phyloP scores from a whole-genome alignment of 805 yeast genomes.

The Candida ipomoeae region DNA sequence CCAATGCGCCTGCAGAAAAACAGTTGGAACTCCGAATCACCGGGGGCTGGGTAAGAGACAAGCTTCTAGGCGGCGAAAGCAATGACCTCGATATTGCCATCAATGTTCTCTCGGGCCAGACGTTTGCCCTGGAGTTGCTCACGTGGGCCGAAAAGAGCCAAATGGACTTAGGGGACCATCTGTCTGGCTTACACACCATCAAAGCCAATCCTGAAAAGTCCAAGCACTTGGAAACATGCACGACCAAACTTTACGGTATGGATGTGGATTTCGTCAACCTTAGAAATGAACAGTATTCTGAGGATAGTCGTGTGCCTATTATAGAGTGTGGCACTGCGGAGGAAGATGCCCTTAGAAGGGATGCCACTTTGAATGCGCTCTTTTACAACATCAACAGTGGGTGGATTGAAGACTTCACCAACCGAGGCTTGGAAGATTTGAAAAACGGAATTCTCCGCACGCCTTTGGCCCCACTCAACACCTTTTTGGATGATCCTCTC shows the following conservation, averaged over 20 bases:
- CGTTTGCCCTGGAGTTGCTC: conserved; percentile 67
- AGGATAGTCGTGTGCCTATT: conserved; percentile 79
- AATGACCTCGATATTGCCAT: conserved; percentile 93
- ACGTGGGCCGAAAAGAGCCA: conserved; percentile 38
- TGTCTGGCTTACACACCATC: conserved; percentile 63
- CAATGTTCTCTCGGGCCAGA: conserved; percentile 78
- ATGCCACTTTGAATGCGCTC: conserved; percentile 90
- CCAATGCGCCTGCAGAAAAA: conserved; percentile 10
- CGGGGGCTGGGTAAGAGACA: conserved; percentile 99
- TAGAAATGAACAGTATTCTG: conserved; percentile 80
- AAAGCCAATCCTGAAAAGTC: conserved; percentile 93
- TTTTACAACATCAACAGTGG: conserved; percentile 74
- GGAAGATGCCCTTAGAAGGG: conserved; percentile 89
- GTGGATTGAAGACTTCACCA: conserved; percentile 81
- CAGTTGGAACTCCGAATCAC: conserved; percentile 70
- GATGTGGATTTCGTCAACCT: conserved; percentile 93
- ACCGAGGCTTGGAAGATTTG: conserved; percentile 69
- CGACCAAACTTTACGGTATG: conserved; percentile 76
- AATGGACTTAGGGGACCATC: conserved; percentile 21
- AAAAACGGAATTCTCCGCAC: conserved; percentile 70
- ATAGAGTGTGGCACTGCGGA: conserved; percentile 83
- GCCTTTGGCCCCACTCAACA: conserved; percentile 78
- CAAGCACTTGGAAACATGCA: conserved; percentile 94
- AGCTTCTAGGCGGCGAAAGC: conserved; percentile 71
- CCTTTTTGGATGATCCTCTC: conserved; percentile 92